Evolutionary conservation across 345 rosid species (phyloP), one percentile per base, ranked within the genome.

Genomic region (Linum usitatissimum): DNA sequence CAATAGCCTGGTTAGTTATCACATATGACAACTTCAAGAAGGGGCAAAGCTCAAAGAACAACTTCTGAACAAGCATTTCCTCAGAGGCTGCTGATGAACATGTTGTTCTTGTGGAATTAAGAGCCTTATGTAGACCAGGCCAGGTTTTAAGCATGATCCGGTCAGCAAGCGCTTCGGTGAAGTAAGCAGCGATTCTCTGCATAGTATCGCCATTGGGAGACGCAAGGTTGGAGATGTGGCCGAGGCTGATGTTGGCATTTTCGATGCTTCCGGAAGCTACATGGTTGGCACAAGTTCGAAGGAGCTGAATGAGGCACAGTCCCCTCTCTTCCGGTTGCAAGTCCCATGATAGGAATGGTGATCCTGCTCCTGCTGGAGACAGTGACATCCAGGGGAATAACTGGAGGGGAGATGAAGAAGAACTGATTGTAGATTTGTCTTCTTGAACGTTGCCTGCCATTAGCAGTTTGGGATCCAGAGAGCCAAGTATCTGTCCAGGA

Each of bases 141-240:
- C 86, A 86, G 31, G 76, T 71, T 72, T 83, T 83, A 40, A 86
- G 83, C 71, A n/a, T n/a, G n/a, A 86, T 72, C 60, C 92, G 71
- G 49, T 78, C 83, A 38, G 88, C 92, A 9, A 86, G 74, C 18
- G 89, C 89, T 64, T 82, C 86, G 0, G 83, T 83, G 81, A 86
- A 86, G 73, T 86, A 86, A 30, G 89, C 84, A 64, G 85, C 92
- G 3, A 83, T 86, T 59, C 92, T 76, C 76, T 86, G 89, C 75
- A 86, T 76, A 5, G 88, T 76, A 64, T 86, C 89, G 1, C 92
- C 92, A 60, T 83, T 85, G 4, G 87, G 79, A 61, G 89, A 81
- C 45, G 89, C 87, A 0, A 80, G 85, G 59, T 78, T 80, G 13
- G 92, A 81, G 64, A 86, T 86, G 7, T 76, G 87, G 74, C 83